Evolutionary conservation across 805 yeast species (phyloP).

Genomic region (Candida schatavii): DNA sequence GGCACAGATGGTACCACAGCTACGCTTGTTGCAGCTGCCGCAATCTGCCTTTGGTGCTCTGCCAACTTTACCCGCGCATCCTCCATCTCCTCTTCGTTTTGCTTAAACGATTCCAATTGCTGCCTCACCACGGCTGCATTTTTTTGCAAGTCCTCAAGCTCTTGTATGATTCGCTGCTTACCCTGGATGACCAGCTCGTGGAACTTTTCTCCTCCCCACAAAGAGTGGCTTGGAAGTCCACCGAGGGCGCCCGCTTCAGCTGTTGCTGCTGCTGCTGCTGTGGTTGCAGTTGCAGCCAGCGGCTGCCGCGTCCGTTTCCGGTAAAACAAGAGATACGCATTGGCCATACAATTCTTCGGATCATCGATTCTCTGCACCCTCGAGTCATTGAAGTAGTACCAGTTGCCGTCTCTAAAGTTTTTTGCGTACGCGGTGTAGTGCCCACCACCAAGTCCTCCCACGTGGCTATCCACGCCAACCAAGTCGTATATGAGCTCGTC

Average conservation of each 20-base stretch:
- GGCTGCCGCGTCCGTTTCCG: slow-evolving; percentile 46
- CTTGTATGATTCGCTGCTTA: slow-evolving; percentile 21
- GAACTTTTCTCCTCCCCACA: slow-evolving; percentile 49
- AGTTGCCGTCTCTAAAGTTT: slow-evolving; percentile 68
- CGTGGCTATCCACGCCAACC: slow-evolving; percentile 92
- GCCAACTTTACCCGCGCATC: neutral
- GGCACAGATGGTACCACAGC: neutral
- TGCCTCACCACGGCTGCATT: slow-evolving; percentile 12
- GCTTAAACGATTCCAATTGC: slow-evolving; percentile 12
- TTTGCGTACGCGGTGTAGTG: slow-evolving; percentile 91
- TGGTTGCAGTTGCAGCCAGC: slow-evolving; percentile 1
- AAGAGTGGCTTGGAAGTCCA: slow-evolving; percentile 16
- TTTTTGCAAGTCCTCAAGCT: slow-evolving; percentile 11
- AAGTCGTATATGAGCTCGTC: slow-evolving; percentile 64
- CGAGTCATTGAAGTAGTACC: slow-evolving; percentile 93
- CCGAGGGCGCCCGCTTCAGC: neutral
- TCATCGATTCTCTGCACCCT: slow-evolving; percentile 56
- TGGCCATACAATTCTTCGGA: slow-evolving; percentile 60
- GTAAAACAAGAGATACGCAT: slow-evolving; percentile 83
- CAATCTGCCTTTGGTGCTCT: neutral
- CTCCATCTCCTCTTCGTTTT: slow-evolving; percentile 2
- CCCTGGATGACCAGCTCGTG: slow-evolving; percentile 41
- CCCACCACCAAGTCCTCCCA: slow-evolving; percentile 96
- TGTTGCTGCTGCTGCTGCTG: slow-evolving; percentile 1
- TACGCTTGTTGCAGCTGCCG: neutral